Base-by-base conservation (phyloP, 179 eudicot species). In the Patellifolia procumbens region DNA sequence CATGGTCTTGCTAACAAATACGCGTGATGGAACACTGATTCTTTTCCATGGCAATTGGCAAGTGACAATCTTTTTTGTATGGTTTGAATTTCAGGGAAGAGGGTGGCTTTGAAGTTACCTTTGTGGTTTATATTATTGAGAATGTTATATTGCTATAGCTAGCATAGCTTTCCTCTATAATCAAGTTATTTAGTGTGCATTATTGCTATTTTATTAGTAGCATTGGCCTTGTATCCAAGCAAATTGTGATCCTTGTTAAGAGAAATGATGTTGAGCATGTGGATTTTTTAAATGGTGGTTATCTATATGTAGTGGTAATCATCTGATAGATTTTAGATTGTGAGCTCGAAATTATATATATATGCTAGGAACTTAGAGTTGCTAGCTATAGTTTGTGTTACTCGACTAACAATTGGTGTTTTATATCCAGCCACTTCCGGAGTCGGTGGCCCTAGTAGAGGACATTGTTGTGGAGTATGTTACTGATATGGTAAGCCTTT, bases 381-480 rank as follows among this genome's bases (percentile, higher is more conserved):
- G 17, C 24, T 42, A 2, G 67, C 20, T 39, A n/a, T n/a, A n/a
- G n/a, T n/a, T 26, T 77, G n/a, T 68, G 29, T 28, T 3, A 19
- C 70, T 72, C 34, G 7, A 46, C 39, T 78, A 34, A 67, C n/a
- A 64, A 42, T 46, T 45, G 43, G 19, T 80, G 61, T 45, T 87
- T 74, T 66, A 19, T 63, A 74, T 77, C 62, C 89, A 94, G 98
- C 97, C 97, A 20, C 93, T 94, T 81, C 98, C 97, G 11, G 98
- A 94, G 83, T 86, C 97, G 59, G 97, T 94, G 73, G 89, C 96
- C 8, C 93, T 94, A 76, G 80, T 92, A 78, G 98, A 94, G 85
- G 98, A 94, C 85, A 94, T 94, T 79, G 97, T 91, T 31, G 93
- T 94, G 77, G 98, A 94, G 79, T 94, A 94, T 83, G 97, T 94